Evolutionary conservation across 768 basidiomycete genomes (phyloP), one percentile per base, ranked within the genome.

Genomic region (Termitomyces titanicus): DNA sequence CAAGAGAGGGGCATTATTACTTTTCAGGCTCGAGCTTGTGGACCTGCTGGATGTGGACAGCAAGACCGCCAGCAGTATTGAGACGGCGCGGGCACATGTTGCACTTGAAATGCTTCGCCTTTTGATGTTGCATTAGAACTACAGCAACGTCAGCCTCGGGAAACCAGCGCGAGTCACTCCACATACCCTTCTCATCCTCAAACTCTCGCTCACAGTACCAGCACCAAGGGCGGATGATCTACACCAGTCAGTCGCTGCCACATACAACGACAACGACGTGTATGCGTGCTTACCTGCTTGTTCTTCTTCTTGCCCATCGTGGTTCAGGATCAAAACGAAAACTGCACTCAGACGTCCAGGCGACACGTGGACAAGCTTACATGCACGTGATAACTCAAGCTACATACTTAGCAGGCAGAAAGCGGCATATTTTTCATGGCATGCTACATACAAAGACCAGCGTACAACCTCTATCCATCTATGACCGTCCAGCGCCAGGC

Each of bases 171-270:
- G 43, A 29, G n/a, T 7, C 27, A 22, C 25, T 17, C 34, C 53
- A 72, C 77, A 18, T 46, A 92, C 95, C 95, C 75, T 98, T 98
- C 72, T 98, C 95, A 82, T 99, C 97, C 73, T 98, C 95, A 64
- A 99, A 99, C 72, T 97, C 96, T 68, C 96, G 85, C 73, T 98
- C 95, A 76, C 94, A 98, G 71, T 98, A 98, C 95, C 95, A 98
- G 75, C 95, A 98, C 94, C 95, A 97, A 15, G 92, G 92, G 5
- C 89, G 85, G 60, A 94, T 82, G 60, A 92, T 72, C 92, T 94
- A 56, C 9, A 31, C 12, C 7, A 34, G 53, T 65, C 48, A 58
- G 39, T 25, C 38, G n/a, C 29, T 22, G 15, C 42, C 22, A 35
- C 1, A 20, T 7, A 22, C 22, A 15, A 24, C n/a, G 20, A 46